Base-by-base conservation (phyloP, 2,329 filamentous ascomycete species). In the Aspergillus terreus region DNA sequence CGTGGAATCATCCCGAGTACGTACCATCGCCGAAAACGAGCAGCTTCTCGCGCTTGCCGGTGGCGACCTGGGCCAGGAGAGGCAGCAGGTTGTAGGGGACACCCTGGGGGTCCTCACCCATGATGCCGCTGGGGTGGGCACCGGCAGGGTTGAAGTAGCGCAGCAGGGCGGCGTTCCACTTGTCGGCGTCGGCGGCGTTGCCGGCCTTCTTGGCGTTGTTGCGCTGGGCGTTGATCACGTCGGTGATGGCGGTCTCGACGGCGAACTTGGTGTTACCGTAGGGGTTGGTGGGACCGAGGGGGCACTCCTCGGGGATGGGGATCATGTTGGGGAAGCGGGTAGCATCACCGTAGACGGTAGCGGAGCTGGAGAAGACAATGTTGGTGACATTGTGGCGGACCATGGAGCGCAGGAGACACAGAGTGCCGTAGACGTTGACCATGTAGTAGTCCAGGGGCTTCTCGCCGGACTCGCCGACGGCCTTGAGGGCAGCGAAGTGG, bases 101-200 rank as follows among this genome's bases (percentile, higher is more conserved):
- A 53, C 94, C 94, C 71, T 95, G 87, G 43, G 94, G 94, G 73
- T 99, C 94, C 78, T 99, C 94, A 62, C 94, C 94, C 91, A 99
- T 96, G 72, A 99, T 85, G 51, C 94, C 95, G 65, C 84, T 92
- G 44, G 95, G 94, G 74, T 99, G 94, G 51, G 91, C 87, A 65
- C 94, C 94, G 52, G 88, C 90, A 27, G 94, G 94, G 81, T 99
- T 99, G 80, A 99, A 99, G 79, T 99, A 99, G 64, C 94, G 85
- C 64, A 99, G 81, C 59, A 97, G 79, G 40, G 92, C 94, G 51
- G 83, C 94, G 73, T 97, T 97, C 90, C 90, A 97, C 66, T 90
- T 85, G 66, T 90, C 83, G 50, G 77, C 84, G 33, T 83, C 80
- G 19, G 60, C 62, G 74, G 77, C 84, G 27, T 92, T 86, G 57